Percentiles rank a stretch among this genome's conserved stretches.
Conservation (phyloP, 2,329 filamentous ascomycete genomes). For the Arthrobotrys sphaeroides region DNA sequence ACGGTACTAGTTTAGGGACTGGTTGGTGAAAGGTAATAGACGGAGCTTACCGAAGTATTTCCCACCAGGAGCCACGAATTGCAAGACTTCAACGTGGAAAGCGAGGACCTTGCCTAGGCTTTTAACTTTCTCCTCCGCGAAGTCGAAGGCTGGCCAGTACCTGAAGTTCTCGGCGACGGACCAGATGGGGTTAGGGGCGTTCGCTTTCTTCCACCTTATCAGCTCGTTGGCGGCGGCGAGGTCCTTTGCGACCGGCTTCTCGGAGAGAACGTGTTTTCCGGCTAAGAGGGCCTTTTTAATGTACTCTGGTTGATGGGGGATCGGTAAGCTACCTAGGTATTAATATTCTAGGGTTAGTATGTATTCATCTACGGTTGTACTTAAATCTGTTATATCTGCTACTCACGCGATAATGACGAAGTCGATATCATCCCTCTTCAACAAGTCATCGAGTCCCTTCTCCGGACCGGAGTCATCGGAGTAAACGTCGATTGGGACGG, state of each 20-base stretch:
- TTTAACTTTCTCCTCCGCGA: conserved; percentile 65
- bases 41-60: conserved; percentile 64
- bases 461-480: conserved; percentile 66
- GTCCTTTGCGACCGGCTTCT: conserved; percentile 75
- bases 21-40: too few species aligned
- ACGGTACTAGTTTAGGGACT: too few species aligned
- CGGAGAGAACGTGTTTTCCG: conserved; percentile 75
- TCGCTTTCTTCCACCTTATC: conserved; percentile 63
- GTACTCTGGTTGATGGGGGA: conserved; percentile 69
- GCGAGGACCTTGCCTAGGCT: conserved; percentile 67
- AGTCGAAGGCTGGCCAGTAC: conserved; percentile 68
- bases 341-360: conserved; percentile 55
- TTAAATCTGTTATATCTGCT: background rate
- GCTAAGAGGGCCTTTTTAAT: conserved; percentile 70
- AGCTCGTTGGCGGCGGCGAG: conserved; percentile 66
- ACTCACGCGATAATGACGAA: conserved; percentile 67
- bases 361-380: background rate
- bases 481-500: conserved; percentile 66
- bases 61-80: conserved; percentile 63
- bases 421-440: conserved; percentile 67
- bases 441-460: conserved; percentile 66
- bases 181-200: conserved; percentile 62
- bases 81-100: conserved; percentile 66
- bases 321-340: conserved; percentile 67
- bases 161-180: conserved; percentile 78